Base-by-base conservation (phyloP, 768 basidiomycete species). In the Pholiota conissans region DNA sequence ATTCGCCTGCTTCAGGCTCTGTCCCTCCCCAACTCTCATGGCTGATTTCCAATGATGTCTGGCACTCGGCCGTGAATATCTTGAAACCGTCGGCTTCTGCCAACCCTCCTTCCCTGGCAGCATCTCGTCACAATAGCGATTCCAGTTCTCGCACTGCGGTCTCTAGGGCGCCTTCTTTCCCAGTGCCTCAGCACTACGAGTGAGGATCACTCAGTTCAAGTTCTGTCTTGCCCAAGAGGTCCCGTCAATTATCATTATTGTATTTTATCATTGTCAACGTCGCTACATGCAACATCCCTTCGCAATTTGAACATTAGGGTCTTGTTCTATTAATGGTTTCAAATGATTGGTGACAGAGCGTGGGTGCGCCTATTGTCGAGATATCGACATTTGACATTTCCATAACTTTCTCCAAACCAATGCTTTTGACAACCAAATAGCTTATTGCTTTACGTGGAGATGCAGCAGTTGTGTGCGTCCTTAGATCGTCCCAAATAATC, bases 171-270 rank as follows among this genome's bases (percentile, higher is more conserved):
- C 73, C 75, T 53, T 62, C 74, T n/a, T 79, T 79, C 67, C 76
- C 78, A 14, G 71, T 76, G 59, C 76, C 78, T 20, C 68, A 76
- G 47, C 67, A 69, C 59, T 70, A 63, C 58, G 59, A 64, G 27
- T 56, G 29, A 46, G 29, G 18, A 52, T 13, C 13, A 28, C 14
- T 7, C n/a, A n/a, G n/a, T 24, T 27, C 27, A 40, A 11, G 37
- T 11, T 28, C n/a, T 16, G 30, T 6, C 29, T 32, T 30, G 7
- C 3, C 30, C 27, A 16, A n/a, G 20, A 35, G n/a, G n/a, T 18
- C 16, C 49, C n/a, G 22, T 20, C n/a, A 11, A 35, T 18, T 50
- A 50, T 50, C 49, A 20, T 50, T 50, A 49, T 49, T 27, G 32
- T 28, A 20, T 39, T 27, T 51, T 51, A n/a, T 52, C n/a, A 28